phyloP scores from a whole-genome alignment of 2,329 filamentous ascomycete genomes.

The Colletotrichum cereale region DNA sequence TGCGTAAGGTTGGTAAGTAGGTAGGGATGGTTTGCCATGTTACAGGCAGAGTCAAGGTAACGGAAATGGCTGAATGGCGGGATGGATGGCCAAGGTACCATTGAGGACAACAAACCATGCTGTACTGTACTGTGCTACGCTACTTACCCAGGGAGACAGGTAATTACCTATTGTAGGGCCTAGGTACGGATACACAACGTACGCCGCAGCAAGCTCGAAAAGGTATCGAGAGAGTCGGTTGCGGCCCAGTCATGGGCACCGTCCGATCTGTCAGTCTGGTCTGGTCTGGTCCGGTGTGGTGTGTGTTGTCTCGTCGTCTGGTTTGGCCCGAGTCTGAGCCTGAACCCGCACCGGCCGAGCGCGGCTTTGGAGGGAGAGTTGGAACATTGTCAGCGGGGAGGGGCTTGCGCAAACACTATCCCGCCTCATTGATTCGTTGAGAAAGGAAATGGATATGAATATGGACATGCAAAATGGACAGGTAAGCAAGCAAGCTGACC shows the following conservation, averaged over 20 bases:
- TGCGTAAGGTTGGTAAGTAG: not conserved
- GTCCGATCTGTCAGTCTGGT: not conserved
- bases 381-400: not conserved
- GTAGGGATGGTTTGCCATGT: not conserved
- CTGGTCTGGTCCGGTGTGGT: conserved; percentile 17
- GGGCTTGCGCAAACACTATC: not conserved
- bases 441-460: not conserved
- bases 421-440: not conserved
- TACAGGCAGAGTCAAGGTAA: not conserved
- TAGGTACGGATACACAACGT: no score
- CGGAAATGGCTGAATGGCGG: not conserved
- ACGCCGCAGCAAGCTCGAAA: not conserved
- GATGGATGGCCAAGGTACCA: not conserved
- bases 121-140: no score
- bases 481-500: no score
- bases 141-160: no score
- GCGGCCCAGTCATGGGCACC: conserved; percentile 16
- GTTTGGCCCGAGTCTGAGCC: not conserved
- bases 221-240: conserved; percentile 15
- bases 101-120: not conserved
- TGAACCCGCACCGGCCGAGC: conserved; percentile 24
- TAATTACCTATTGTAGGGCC: no score
- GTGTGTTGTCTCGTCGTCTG: conserved; percentile 12
- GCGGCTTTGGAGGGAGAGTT: conserved; percentile 10
- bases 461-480: no score